Evolutionary conservation across 768 basidiomycete species (phyloP).

Genomic region (Leccinum broughii): DNA sequence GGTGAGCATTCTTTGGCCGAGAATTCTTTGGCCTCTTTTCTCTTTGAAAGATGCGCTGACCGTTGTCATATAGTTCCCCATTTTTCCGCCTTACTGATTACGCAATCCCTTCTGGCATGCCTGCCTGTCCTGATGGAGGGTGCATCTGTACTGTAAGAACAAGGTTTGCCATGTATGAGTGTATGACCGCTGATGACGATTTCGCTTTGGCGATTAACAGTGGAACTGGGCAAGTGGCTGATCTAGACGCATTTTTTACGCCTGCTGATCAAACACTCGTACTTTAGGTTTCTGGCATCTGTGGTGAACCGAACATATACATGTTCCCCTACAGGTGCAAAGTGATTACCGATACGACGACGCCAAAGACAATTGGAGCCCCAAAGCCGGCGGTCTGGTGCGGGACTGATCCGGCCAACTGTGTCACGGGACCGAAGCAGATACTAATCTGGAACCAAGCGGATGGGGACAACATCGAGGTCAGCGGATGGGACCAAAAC

Average conservation of each 20-base stretch:
- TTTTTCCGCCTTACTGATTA: not conserved
- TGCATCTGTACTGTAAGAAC: constrained; percentile 10
- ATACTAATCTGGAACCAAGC: not conserved
- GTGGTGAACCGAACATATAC: constrained; percentile 13
- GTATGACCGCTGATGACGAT: not conserved
- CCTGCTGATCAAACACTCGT: not conserved
- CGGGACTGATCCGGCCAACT: constrained; percentile 1
- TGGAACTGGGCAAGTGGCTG: constrained; percentile 8
- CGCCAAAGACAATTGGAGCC: constrained; percentile 5
- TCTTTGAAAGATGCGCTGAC: not conserved
- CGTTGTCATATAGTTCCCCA: constrained; percentile 9
- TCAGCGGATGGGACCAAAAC: not conserved
- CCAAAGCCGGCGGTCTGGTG: constrained; percentile 11
- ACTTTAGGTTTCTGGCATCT: constrained; percentile 7
- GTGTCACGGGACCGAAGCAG: constrained; percentile 16
- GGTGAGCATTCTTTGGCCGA: not conserved
- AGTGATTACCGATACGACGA: not conserved
- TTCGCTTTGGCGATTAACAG: not conserved
- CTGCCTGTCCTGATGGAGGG: not conserved
- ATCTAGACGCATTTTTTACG: too few relatives aligned
- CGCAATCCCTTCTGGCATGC: constrained; percentile 8
- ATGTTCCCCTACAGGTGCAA: constrained; percentile 1
- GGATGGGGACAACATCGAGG: constrained; percentile 11
- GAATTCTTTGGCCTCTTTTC: not conserved
- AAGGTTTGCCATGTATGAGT: not conserved